Evolutionary conservation across 2,329 filamentous ascomycete species (phyloP).

Genomic region (Mycogone perniciosa): DNA sequence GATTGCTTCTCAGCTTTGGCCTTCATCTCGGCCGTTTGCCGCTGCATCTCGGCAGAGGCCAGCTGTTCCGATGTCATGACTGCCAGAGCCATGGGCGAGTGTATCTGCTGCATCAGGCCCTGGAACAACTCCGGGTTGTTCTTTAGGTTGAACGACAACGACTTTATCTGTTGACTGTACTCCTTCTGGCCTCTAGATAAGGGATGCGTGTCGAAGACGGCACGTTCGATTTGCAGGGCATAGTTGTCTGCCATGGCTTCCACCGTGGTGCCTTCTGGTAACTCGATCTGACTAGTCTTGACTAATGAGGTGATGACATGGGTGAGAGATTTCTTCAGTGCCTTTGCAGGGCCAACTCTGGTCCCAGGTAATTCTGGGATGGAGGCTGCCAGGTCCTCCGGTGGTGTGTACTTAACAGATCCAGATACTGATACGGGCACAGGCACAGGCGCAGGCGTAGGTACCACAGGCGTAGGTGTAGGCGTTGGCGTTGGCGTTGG

Average conservation of each 20-base stretch:
- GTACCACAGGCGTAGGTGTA: too few species aligned
- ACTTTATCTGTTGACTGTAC: constrained; percentile 60
- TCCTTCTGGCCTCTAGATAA: constrained; percentile 39
- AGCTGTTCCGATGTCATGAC: constrained; percentile 86
- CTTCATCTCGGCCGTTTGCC: constrained; percentile 68
- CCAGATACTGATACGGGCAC: constrained; percentile 20
- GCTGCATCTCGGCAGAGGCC: constrained; percentile 83
- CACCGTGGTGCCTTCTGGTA: constrained; percentile 57
- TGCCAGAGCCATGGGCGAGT: constrained; percentile 72
- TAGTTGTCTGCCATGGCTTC: constrained; percentile 62
- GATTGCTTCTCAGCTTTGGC: constrained; percentile 76
- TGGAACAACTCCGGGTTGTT: constrained; percentile 73
- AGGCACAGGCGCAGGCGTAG: constrained; percentile 19
- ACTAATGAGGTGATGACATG: constrained; percentile 60
- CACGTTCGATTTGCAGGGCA: constrained; percentile 74
- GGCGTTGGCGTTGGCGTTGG: too few species aligned
- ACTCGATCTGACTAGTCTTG: constrained; percentile 56
- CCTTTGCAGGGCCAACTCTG: constrained; percentile 63
- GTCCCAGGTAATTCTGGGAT: constrained; percentile 52
- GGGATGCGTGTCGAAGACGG: constrained; percentile 51
- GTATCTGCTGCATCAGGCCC: constrained; percentile 63
- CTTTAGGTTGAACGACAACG: constrained; percentile 81
- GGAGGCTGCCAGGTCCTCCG: constrained; percentile 44
- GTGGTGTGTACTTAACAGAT: constrained; percentile 39
- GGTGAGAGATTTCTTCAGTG: constrained; percentile 62